phyloP scores from a whole-genome alignment of 805 yeast genomes.

The Metschnikowia koreensis region DNA sequence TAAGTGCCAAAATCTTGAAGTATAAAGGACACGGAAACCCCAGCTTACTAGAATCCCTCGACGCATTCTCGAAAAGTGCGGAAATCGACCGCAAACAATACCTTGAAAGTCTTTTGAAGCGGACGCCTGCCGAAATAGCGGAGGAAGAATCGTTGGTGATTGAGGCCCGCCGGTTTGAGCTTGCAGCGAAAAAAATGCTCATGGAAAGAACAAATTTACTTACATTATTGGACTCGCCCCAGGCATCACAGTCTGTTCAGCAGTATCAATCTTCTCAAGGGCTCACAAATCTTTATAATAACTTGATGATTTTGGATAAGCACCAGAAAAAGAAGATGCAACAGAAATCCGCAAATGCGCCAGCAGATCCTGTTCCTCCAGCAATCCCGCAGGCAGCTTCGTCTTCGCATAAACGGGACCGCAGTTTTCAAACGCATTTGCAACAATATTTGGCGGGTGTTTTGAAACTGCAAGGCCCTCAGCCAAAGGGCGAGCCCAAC shows the following conservation, averaged over 20 bases:
- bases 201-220: slow-evolving; percentile 77
- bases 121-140: slow-evolving; percentile 96
- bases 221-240: slow-evolving; percentile 84
- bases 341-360: slow-evolving; percentile 31
- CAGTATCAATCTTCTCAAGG: slow-evolving; percentile 87
- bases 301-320: slow-evolving; percentile 69
- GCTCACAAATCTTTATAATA: slow-evolving; percentile 77
- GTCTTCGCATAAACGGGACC: slow-evolving; percentile 43
- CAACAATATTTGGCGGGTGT: slow-evolving; percentile 42
- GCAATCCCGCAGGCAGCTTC: slow-evolving; percentile 54
- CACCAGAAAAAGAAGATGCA: slow-evolving; percentile 52
- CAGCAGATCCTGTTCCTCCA: slow-evolving; percentile 52
- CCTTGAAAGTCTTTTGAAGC: slow-evolving; percentile 65
- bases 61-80: slow-evolving; percentile 60
- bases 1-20: slow-evolving; percentile 50
- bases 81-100: slow-evolving; percentile 82
- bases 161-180: slow-evolving; percentile 89
- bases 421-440: slow-evolving; percentile 44
- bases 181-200: slow-evolving; percentile 86
- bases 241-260: slow-evolving; percentile 65
- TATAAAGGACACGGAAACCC: slow-evolving; percentile 43
- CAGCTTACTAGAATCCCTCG: slow-evolving; percentile 57
- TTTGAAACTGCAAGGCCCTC: slow-evolving; percentile 33
- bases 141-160: slow-evolving; percentile 94
- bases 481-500: slow-evolving; percentile 34